Conservation (phyloP, 2,329 filamentous ascomycete genomes). For the Lecanoromycetidae sp. region DNA sequence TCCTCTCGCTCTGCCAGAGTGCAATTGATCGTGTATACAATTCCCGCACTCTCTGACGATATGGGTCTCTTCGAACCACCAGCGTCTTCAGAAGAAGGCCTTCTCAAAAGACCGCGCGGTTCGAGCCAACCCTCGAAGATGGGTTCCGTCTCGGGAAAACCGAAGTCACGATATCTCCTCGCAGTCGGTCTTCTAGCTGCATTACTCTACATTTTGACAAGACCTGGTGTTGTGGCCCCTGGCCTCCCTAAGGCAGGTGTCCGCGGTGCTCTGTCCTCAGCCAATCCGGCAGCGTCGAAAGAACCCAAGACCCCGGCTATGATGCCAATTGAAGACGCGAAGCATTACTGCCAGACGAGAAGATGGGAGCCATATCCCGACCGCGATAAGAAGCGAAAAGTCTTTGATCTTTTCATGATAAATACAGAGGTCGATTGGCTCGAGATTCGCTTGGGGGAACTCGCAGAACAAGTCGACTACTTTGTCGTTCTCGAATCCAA, state of each 20-base stretch:
- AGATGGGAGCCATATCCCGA: conserved; percentile 14
- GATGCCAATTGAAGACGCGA: conserved; percentile 5
- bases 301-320: neutral
- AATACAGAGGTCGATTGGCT: conserved; percentile 55
- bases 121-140: too few relatives aligned
- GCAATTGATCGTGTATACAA: too few relatives aligned
- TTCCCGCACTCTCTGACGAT: too few relatives aligned
- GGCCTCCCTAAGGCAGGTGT: neutral
- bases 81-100: too few relatives aligned
- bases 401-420: conserved; percentile 52
- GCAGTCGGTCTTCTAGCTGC: neutral
- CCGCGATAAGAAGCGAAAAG: conserved; percentile 31
- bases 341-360: conserved; percentile 10
- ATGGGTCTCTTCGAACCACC: too few relatives aligned
- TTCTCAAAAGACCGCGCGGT: too few relatives aligned
- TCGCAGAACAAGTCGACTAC: conserved; percentile 49
- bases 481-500: conserved; percentile 51
- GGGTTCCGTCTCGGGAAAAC: too few relatives aligned
- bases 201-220: neutral
- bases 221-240: neutral
- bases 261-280: neutral
- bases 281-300: too few relatives aligned
- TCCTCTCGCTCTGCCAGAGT: too few relatives aligned
- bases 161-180: neutral
- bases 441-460: conserved; percentile 49